Evolutionary conservation across 176 grass and related monocot species (phyloP).

Genomic region (Phyllostachys edulis): DNA sequence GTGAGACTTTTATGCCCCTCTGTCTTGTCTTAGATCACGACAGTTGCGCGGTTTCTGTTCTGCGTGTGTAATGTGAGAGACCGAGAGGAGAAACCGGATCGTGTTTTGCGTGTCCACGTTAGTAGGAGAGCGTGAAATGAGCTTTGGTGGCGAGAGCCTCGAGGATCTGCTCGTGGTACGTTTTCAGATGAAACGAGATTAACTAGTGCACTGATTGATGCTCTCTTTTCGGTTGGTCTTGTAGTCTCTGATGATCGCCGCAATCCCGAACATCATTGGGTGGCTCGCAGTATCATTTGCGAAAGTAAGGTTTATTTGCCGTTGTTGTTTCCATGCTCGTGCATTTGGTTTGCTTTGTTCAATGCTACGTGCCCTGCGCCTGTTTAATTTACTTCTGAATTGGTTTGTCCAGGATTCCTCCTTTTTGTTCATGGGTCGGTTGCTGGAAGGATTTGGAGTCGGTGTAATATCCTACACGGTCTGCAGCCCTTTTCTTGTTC

Average conservation of each 20-base stretch:
- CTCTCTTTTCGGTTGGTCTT: slow-evolving; percentile 10
- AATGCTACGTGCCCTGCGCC: background rate
- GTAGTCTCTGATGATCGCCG: slow-evolving; percentile 95
- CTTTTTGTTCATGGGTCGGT: slow-evolving; percentile 91
- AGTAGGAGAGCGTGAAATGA: background rate
- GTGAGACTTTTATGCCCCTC: slow-evolving; percentile 28
- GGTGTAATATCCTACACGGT: slow-evolving; percentile 88
- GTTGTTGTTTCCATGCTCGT: background rate
- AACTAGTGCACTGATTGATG: background rate
- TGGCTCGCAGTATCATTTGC: slow-evolving; percentile 97
- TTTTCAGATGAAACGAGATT: background rate
- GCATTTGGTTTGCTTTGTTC: background rate
- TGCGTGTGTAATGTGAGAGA: background rate
- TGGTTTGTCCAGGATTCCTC: slow-evolving; percentile 71
- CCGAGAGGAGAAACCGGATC: background rate
- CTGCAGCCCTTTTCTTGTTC: background rate
- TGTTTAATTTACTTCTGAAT: slow-evolving; percentile 14
- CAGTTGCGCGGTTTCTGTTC: background rate
- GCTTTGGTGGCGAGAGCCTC: background rate
- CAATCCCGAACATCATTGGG: slow-evolving; percentile 93
- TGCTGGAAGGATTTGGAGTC: slow-evolving; percentile 96
- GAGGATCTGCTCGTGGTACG: background rate
- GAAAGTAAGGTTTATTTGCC: slow-evolving; percentile 44
- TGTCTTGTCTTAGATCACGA: background rate
- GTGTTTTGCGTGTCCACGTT: background rate